phyloP scores from a whole-genome alignment of 345 rosid genomes.

The Excoecaria agallocha region DNA sequence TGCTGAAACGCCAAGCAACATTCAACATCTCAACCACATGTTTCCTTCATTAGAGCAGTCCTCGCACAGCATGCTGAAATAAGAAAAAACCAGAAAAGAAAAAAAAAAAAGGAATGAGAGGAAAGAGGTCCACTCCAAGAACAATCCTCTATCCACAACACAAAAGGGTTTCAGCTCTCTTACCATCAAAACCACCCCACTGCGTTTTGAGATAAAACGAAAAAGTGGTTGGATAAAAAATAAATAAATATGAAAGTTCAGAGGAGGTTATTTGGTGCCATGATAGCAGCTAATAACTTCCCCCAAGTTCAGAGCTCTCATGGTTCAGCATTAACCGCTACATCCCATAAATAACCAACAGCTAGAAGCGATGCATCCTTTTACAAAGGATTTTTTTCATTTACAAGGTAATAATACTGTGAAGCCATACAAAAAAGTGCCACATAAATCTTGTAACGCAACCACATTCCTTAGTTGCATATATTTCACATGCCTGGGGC shows the following conservation, averaged over 20 bases:
- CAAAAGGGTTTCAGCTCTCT: constrained; percentile 9
- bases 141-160: background rate
- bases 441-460: background rate
- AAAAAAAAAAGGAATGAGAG: background rate
- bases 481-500: background rate
- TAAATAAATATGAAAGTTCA: background rate
- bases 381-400: background rate
- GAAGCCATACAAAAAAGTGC: too few species aligned
- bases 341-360: background rate
- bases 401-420: too few species aligned
- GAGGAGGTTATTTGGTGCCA: background rate
- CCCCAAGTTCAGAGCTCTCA: background rate
- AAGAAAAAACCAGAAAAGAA: background rate
- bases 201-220: background rate
- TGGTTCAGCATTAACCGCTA: background rate
- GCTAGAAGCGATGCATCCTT: background rate
- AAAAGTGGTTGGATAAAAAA: background rate
- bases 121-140: background rate
- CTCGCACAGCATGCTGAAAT: constrained; percentile 3
- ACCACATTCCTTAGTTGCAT: background rate
- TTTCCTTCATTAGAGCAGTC: constrained; percentile 1
- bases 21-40: background rate
- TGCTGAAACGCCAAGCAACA: background rate
- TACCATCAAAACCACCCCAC: background rate
- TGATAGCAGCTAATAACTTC: background rate